Evolutionary conservation across 768 basidiomycete genomes (phyloP).

Genomic region (Xerocomus brunneocitrinus): DNA sequence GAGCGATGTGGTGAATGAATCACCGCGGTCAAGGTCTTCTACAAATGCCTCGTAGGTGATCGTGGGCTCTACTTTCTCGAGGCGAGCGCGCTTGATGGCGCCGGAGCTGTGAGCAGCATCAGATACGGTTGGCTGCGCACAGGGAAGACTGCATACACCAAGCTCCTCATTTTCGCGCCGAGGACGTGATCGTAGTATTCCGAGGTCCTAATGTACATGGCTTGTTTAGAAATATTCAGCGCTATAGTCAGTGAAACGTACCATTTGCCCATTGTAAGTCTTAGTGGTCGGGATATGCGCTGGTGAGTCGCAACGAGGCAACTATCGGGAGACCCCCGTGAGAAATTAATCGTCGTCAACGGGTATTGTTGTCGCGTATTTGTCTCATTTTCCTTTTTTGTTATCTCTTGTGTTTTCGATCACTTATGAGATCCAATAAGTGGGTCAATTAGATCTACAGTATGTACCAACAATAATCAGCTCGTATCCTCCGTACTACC

Average conservation of each 20-base stretch:
- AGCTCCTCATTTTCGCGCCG: conserved; percentile 65
- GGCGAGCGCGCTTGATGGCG: conserved; percentile 61
- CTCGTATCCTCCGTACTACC: conserved; percentile 15
- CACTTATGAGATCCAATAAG: neutral
- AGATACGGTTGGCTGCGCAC: neutral
- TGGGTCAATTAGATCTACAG: neutral
- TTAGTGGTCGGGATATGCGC: conserved; percentile 4
- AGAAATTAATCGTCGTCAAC: conserved; percentile 17
- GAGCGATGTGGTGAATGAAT: conserved; percentile 73
- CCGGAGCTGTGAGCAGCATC: conserved; percentile 48
- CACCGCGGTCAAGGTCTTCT: conserved; percentile 70
- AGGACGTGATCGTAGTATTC: conserved; percentile 72
- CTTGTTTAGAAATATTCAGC: neutral
- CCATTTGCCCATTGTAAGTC: conserved; percentile 66
- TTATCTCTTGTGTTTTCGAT: neutral
- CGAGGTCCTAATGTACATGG: conserved; percentile 48
- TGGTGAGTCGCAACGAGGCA: conserved; percentile 23
- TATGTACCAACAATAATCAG: neutral
- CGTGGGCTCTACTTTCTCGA: conserved; percentile 58
- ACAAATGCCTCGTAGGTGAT: conserved; percentile 76
- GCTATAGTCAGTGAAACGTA: conserved; percentile 26
- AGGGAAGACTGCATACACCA: conserved; percentile 54
- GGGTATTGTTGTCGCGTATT: conserved; percentile 18
- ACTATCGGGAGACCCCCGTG: conserved; percentile 19
- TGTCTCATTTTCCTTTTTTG: conserved; percentile 2